Evolutionary conservation across 495 filamentous ascomycete genomes (phyloP).

Genomic region (Elasticomyces elasticus): DNA sequence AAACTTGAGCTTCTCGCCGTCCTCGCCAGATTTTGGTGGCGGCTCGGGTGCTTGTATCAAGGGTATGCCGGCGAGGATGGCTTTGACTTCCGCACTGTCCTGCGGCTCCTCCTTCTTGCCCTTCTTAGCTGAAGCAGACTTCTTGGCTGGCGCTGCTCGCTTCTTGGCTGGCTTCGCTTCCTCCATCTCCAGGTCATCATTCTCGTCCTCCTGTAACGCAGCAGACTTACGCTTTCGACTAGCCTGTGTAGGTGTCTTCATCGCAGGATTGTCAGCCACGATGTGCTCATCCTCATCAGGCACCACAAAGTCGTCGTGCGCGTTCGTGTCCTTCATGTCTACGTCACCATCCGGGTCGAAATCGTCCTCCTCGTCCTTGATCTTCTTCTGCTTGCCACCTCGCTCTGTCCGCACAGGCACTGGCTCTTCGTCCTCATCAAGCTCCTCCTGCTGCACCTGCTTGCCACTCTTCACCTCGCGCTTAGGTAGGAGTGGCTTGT

Average conservation of each 20-base stretch:
- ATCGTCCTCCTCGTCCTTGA: conserved; percentile 25
- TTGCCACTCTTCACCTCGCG: conserved; percentile 10
- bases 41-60: conserved; percentile 72
- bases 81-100: conserved; percentile 58
- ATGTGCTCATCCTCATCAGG: conserved; percentile 31
- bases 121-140: conserved; percentile 34
- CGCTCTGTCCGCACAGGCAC: conserved; percentile 14
- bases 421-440: conserved; percentile 23
- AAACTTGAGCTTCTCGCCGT: conserved; percentile 53
- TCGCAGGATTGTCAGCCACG: conserved; percentile 28
- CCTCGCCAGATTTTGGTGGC: conserved; percentile 45
- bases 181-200: conserved; percentile 40
- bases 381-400: conserved; percentile 21
- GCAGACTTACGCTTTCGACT: conserved; percentile 49
- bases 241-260: conserved; percentile 32
- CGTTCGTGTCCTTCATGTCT: conserved; percentile 34
- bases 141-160: conserved; percentile 37
- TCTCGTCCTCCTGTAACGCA: conserved; percentile 33
- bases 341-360: conserved; percentile 27
- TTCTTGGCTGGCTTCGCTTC: conserved; percentile 29
- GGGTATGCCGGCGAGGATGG: conserved; percentile 81
- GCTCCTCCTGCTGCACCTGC: conserved; percentile 23
- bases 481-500: background rate
- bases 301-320: conserved; percentile 34
- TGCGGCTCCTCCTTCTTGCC: conserved; percentile 43